phyloP scores from a whole-genome alignment of 2,329 filamentous ascomycete species.

The Calonectria multiphialidica region DNA sequence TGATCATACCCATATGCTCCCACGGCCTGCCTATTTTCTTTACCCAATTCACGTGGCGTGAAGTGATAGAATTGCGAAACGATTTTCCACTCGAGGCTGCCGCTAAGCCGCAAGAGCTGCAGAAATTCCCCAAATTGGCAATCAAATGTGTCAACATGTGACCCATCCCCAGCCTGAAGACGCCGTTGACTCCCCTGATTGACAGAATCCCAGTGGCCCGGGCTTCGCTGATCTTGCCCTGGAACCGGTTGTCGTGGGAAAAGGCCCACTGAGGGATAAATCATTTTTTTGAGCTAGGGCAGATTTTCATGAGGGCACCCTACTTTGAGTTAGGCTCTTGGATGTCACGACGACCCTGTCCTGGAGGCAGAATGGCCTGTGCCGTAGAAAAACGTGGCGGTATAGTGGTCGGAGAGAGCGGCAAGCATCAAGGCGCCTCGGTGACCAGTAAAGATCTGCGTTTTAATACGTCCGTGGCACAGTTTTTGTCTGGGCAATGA shows the following conservation, averaged over 20 bases:
- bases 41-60: background rate
- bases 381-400: slow-evolving; percentile 8
- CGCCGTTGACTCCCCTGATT: background rate
- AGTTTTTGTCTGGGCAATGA: background rate
- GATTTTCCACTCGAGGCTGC: background rate
- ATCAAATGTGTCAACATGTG: background rate
- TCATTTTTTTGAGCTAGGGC: background rate
- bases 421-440: background rate
- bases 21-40: background rate
- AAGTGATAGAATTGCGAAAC: background rate
- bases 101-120: background rate
- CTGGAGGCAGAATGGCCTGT: background rate
- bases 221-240: background rate
- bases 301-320: background rate
- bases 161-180: background rate
- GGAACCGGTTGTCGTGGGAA: background rate
- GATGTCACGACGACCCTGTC: background rate
- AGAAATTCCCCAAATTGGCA: background rate
- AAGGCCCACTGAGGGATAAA: slow-evolving; percentile 3
- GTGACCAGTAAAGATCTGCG: background rate
- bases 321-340: background rate
- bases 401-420: background rate
- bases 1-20: background rate
- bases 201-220: background rate
- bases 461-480: background rate